Percentiles rank a stretch among this genome's conserved stretches.
phyloP scores from a whole-genome alignment of 306 rosid species.

The Luffa aegyptiaca region DNA sequence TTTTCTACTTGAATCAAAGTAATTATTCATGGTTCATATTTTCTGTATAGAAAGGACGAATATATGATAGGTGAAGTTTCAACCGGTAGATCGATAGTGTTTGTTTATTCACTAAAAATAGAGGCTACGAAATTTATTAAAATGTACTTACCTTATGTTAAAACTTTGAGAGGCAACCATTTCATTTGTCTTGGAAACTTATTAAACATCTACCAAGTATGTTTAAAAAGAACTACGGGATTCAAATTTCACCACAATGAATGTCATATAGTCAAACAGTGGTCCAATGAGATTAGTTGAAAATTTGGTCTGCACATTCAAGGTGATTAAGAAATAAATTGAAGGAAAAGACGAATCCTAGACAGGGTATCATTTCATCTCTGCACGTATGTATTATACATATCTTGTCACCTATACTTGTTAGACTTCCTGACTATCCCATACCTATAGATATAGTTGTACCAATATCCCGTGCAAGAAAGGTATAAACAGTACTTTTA shows the following conservation, averaged over 20 bases:
- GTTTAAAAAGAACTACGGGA: no score
- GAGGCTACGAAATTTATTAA: not conserved
- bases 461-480: not conserved
- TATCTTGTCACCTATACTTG: not conserved
- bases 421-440: not conserved
- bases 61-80: constrained; percentile 18
- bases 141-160: not conserved
- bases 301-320: not conserved
- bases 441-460: not conserved
- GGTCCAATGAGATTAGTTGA: not conserved
- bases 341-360: not conserved
- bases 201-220: not conserved
- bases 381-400: not conserved
- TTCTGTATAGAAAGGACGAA: not conserved
- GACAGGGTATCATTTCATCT: not conserved
- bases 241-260: not conserved
- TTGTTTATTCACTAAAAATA: not conserved
- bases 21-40: not conserved
- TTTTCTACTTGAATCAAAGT: not conserved
- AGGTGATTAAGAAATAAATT: not conserved
- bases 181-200: not conserved
- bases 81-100: constrained; percentile 25
- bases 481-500: not conserved
- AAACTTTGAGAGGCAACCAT: not conserved
- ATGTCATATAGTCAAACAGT: not conserved